phyloP scores from a whole-genome alignment of 2,329 filamentous ascomycete genomes.

The Cadophora luteo-olivacea region DNA sequence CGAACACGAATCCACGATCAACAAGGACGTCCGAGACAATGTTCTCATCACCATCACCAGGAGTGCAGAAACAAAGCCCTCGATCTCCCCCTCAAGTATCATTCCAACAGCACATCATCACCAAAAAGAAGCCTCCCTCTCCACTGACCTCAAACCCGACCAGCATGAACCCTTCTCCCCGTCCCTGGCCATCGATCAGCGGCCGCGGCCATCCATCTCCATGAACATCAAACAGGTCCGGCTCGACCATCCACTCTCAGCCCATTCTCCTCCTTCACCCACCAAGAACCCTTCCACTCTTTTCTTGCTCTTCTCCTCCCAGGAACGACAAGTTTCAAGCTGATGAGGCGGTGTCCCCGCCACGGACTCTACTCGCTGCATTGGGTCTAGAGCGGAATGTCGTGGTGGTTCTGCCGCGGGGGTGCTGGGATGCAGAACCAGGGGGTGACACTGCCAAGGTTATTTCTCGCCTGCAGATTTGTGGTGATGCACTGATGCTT shows the following conservation, averaged over 20 bases:
- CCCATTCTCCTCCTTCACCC: not conserved
- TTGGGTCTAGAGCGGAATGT: conserved; percentile 18
- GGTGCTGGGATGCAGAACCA: not conserved
- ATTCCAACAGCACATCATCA: not conserved
- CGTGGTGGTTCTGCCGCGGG: conserved; percentile 3
- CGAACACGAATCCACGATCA: conserved; percentile 4
- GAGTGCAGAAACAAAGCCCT: not conserved
- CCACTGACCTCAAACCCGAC: not conserved
- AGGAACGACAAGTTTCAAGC: conserved; percentile 28
- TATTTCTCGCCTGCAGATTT: conserved; percentile 12
- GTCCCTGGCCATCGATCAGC: not conserved
- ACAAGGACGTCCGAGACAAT: conserved; percentile 1
- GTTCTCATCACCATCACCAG: not conserved
- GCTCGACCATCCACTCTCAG: conserved; percentile 16
- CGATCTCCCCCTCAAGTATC: conserved; percentile 3
- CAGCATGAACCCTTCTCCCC: conserved; percentile 9
- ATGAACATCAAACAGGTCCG: conserved; percentile 21
- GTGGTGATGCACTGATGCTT: not conserved
- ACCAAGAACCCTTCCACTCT: not conserved
- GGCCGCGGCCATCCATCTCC: not conserved
- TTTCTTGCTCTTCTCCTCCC: not conserved
- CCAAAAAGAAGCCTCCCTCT: not conserved
- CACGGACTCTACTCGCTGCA: conserved; percentile 9
- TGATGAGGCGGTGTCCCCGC: conserved; percentile 7
- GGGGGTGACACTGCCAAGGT: conserved; percentile 19